A percentile compares a stretch with the other conserved stretches of the same genome.
phyloP scores from a whole-genome alignment of 1,284 basidiomycete genomes.

The Tremellales sp. region DNA sequence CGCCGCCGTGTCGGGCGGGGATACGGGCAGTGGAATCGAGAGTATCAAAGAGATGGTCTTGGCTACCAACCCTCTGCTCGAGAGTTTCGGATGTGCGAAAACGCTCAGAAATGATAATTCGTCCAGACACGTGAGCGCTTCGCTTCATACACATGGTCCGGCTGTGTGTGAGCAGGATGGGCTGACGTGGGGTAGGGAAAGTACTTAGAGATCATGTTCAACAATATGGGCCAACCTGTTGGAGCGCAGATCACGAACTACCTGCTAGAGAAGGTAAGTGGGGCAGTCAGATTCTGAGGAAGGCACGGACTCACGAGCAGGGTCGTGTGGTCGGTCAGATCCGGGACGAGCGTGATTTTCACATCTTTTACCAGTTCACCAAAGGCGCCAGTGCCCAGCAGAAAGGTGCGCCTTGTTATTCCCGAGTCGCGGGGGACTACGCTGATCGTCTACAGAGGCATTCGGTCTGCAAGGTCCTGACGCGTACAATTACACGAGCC shows the following conservation, averaged over 20 bases:
- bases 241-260: constrained; percentile 99
- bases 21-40: constrained; percentile 66
- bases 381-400: constrained; percentile 87
- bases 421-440: no score
- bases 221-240: constrained; percentile 83
- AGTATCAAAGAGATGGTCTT: constrained; percentile 99
- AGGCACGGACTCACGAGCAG: constrained; percentile 38
- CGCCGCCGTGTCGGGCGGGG: constrained; percentile 80
- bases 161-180: constrained; percentile 4
- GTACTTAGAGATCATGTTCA: constrained; percentile 99
- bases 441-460: constrained; percentile 61
- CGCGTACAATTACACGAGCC: constrained; percentile 87
- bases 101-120: constrained; percentile 98
- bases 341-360: constrained; percentile 94
- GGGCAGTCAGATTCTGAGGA: not conserved
- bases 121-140: constrained; percentile 79
- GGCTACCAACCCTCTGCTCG: constrained; percentile 94
- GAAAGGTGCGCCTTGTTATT: constrained; percentile 63
- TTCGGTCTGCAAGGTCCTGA: constrained; percentile 98
- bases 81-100: constrained; percentile 99
- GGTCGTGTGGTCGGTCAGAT: constrained; percentile 96
- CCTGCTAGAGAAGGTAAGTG: constrained; percentile 78
- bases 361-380: constrained; percentile 99
- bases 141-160: not conserved
- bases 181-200: constrained; percentile 71